These are phyloP conservation scores for Pseudopyrenochaeta lycopersici DNA, from an alignment of 2,329 filamentous ascomycete genomes.

Conservation along the genomic window DNA sequence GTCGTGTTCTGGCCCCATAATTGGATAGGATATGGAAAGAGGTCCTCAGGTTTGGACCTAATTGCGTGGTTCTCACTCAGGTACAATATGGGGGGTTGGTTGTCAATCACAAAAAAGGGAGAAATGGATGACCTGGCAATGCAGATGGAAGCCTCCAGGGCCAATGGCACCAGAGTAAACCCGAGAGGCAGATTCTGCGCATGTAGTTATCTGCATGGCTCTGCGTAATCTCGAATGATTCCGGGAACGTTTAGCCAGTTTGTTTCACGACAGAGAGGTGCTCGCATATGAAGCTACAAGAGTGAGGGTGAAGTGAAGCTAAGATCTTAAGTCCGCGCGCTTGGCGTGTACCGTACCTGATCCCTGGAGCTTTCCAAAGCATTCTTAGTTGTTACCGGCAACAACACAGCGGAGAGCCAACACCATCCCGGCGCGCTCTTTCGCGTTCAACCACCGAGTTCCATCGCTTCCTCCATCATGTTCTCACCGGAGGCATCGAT, in stretches of 20 bases:
- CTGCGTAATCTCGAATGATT: not conserved
- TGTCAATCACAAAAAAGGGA: not conserved
- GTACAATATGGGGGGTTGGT: not conserved
- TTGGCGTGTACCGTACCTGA: constrained; percentile 4
- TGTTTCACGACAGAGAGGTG: not conserved
- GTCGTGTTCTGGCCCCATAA: too few species aligned
- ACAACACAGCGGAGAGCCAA: constrained; percentile 26
- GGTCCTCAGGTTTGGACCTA: too few species aligned
- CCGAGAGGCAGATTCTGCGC: not conserved
- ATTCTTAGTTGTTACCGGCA: constrained; percentile 26
- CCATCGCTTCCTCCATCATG: constrained; percentile 36
- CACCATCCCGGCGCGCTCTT: constrained; percentile 36
- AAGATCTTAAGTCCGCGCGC: not conserved
- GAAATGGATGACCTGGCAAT: constrained; percentile 1
- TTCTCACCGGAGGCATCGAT: constrained; percentile 50
- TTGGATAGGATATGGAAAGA: too few species aligned
- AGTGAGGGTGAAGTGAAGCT: not conserved
- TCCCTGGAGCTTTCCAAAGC: constrained; percentile 24
- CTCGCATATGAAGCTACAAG: not conserved
- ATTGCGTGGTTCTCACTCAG: too few species aligned
- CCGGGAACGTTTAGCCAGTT: not conserved
- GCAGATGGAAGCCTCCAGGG: not conserved
- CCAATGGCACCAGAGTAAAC: not conserved
- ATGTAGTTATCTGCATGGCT: not conserved
- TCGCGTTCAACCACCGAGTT: constrained; percentile 33